phyloP scores from a whole-genome alignment of 2,329 filamentous ascomycete species.

The Blastomyces percursus region DNA sequence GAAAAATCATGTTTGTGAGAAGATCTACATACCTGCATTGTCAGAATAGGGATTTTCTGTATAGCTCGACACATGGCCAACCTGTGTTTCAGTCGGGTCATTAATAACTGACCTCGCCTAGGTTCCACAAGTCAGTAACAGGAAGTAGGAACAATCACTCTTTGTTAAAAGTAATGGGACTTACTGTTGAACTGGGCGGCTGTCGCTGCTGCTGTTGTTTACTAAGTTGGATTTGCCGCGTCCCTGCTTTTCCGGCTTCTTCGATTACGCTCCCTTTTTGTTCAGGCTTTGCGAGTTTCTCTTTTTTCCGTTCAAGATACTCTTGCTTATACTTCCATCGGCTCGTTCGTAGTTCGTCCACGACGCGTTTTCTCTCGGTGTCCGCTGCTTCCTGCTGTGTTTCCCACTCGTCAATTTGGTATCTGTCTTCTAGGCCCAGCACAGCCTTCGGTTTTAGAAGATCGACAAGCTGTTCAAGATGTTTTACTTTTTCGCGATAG shows the following conservation, averaged over 20 bases:
- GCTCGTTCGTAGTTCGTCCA: no score
- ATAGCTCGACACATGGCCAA: neutral
- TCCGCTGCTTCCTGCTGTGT: no score
- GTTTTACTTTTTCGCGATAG: neutral
- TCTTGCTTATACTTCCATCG: no score
- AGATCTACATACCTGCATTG: neutral
- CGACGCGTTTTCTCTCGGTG: no score
- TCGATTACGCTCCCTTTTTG: neutral
- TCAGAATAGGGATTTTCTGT: neutral
- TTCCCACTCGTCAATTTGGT: neutral
- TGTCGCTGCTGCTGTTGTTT: neutral
- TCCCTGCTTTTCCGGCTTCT: neutral
- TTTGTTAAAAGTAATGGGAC: neutral
- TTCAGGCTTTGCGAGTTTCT: no score
- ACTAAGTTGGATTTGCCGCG: neutral
- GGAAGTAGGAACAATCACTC: neutral
- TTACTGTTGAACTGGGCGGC: neutral
- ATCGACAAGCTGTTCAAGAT: neutral
- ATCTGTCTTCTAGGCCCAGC: neutral
- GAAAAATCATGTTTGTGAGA: neutral
- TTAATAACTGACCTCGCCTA: neutral
- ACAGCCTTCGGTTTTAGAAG: neutral
- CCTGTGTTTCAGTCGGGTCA: neutral
- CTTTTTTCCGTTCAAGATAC: no score
- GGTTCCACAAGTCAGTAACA: neutral